These are phyloP conservation scores for Tricholoma bakamatsutake DNA, from an alignment of 768 basidiomycete genomes.

Conservation along the genomic window DNA sequence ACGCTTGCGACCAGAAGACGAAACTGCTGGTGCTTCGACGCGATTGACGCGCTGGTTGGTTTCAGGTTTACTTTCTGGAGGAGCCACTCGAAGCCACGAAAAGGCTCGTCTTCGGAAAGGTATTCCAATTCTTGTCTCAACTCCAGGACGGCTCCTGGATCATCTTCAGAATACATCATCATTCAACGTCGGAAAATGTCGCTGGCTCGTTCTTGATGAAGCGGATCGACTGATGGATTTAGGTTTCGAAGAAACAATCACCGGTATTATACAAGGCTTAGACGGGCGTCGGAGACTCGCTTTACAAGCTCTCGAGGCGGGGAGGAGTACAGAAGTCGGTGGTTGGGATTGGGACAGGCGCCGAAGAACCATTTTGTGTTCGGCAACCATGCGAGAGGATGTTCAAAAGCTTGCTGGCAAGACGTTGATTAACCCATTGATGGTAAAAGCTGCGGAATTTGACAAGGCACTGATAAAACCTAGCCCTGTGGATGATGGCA, in stretches of 20 bases:
- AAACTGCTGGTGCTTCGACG: slow-evolving; percentile 40
- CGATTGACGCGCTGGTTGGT: slow-evolving; percentile 87
- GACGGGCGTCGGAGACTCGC: slow-evolving; percentile 81
- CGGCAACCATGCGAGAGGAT: slow-evolving; percentile 92
- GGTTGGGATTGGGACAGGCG: slow-evolving; percentile 79
- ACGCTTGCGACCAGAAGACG: slow-evolving; percentile 56
- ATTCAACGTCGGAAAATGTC: slow-evolving; percentile 88
- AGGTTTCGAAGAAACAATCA: slow-evolving; percentile 94
- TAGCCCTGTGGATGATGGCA: slow-evolving; percentile 10
- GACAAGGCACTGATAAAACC: slow-evolving; percentile 28
- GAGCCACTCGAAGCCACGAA: slow-evolving; percentile 91
- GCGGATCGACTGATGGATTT: slow-evolving; percentile 97
- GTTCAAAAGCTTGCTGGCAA: slow-evolving; percentile 91
- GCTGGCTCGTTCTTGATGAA: slow-evolving; percentile 96
- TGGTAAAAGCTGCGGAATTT: slow-evolving; percentile 70
- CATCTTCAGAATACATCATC: slow-evolving; percentile 94
- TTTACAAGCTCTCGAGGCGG: slow-evolving; percentile 57
- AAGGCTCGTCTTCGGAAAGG: slow-evolving; percentile 95
- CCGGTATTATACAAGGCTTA: slow-evolving; percentile 79
- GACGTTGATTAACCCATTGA: slow-evolving; percentile 69
- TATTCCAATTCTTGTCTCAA: slow-evolving; percentile 90
- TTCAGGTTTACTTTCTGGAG: slow-evolving; percentile 88
- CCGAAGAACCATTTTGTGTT: slow-evolving; percentile 87
- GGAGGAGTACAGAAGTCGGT: slow-evolving; percentile 66
- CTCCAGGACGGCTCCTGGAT: slow-evolving; percentile 91